These are phyloP conservation scores for Chaetomiaceae sp. DNA, from an alignment of 2,329 filamentous ascomycete genomes.

Conservation along the genomic window DNA sequence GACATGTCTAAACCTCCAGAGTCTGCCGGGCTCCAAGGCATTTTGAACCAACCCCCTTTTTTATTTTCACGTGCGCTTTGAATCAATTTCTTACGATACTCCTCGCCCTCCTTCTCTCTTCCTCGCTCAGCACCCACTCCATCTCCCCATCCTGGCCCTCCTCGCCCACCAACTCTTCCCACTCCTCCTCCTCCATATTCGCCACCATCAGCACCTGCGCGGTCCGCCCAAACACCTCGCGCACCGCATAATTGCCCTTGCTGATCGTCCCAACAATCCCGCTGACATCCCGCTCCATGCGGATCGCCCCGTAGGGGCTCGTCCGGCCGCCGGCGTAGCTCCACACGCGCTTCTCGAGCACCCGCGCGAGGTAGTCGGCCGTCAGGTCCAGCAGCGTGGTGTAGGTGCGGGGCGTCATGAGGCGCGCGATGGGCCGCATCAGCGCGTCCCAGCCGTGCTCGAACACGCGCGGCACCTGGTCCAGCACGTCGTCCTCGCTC, in stretches of 20 bases:
- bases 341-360: slow-evolving; percentile 85
- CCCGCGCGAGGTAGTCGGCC: slow-evolving; percentile 67
- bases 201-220: slow-evolving; percentile 79
- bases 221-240: slow-evolving; percentile 72
- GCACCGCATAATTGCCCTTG: slow-evolving; percentile 68
- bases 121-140: slow-evolving; percentile 65
- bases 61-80: no score
- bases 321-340: slow-evolving; percentile 67
- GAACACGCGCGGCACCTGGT: slow-evolving; percentile 74
- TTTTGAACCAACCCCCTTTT: no score
- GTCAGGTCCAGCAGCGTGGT: slow-evolving; percentile 71
- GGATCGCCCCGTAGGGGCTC: slow-evolving; percentile 75
- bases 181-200: slow-evolving; percentile 95
- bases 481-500: slow-evolving; percentile 50
- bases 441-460: slow-evolving; percentile 81
- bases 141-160: slow-evolving; percentile 56
- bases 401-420: slow-evolving; percentile 76
- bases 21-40: no score
- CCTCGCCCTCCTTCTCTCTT: slow-evolving; percentile 70
- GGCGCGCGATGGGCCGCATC: slow-evolving; percentile 75
- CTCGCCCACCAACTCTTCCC: slow-evolving; percentile 65
- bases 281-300: slow-evolving; percentile 78
- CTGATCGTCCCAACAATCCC: slow-evolving; percentile 67
- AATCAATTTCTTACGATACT: slow-evolving; percentile 55
- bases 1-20: no score